Evolutionary conservation across 2,329 filamentous ascomycete species (phyloP).

Genomic region (Chrysosporium queenslandicum): DNA sequence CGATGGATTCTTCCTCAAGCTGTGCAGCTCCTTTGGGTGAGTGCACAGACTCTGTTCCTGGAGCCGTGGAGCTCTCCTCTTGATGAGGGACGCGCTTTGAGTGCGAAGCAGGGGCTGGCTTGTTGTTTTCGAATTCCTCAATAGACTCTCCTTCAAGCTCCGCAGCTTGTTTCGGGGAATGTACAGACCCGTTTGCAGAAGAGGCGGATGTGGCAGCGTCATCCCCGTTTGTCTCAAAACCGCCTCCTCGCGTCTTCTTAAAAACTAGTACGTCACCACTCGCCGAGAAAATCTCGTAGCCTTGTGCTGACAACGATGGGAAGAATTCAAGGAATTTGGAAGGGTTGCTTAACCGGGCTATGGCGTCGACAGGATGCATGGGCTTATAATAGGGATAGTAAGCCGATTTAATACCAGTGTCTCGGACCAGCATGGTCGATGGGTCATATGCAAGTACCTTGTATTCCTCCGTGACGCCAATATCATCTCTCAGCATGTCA

Average conservation of each 20-base stretch:
- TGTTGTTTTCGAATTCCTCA: conserved; percentile 7
- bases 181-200: not conserved
- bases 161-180: not conserved
- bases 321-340: conserved; percentile 36
- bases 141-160: conserved; percentile 7
- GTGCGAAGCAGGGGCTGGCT: not conserved
- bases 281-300: conserved; percentile 36
- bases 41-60: not conserved
- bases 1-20: conserved; percentile 12
- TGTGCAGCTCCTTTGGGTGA: conserved; percentile 8
- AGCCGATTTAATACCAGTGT: conserved; percentile 27
- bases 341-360: conserved; percentile 32
- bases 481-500: not conserved
- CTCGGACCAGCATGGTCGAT: conserved; percentile 23
- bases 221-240: not conserved
- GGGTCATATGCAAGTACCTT: conserved; percentile 34
- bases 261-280: conserved; percentile 36
- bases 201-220: not conserved
- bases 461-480: conserved; percentile 14
- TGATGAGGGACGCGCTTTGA: not conserved
- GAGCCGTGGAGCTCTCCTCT: not conserved
- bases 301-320: conserved; percentile 28
- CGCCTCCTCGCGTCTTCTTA: conserved; percentile 18
- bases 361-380: conserved; percentile 26
- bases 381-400: conserved; percentile 20